These are phyloP conservation scores for Camelina neglecta DNA, from an alignment of 345 rosid species.

Conservation along the genomic window DNA sequence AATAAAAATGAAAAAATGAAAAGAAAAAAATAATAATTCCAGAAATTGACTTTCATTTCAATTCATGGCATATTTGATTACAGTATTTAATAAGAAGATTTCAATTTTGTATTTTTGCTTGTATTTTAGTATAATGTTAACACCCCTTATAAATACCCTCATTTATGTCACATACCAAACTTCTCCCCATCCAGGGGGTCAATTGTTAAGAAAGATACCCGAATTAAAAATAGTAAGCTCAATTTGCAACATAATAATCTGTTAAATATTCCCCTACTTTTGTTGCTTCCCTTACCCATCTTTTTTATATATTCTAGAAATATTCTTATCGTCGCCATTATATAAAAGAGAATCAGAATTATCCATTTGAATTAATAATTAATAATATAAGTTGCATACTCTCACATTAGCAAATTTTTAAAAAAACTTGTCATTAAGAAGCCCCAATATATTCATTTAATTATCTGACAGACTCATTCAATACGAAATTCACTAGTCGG, in stretches of 20 bases:
- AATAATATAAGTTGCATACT: background rate
- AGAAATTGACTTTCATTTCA: constrained; percentile 34
- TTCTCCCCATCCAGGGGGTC: constrained; percentile 34
- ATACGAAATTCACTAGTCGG: constrained; percentile 8
- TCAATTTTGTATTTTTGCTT: background rate
- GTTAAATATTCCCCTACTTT: background rate
- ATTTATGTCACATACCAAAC: constrained; percentile 44
- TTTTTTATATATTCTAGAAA: background rate
- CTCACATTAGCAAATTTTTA: too few relatives aligned
- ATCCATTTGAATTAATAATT: background rate
- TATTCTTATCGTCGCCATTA: background rate
- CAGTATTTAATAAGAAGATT: background rate
- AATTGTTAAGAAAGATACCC: constrained; percentile 24
- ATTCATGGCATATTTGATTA: constrained; percentile 22
- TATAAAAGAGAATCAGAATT: background rate
- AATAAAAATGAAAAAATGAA: background rate
- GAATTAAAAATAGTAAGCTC: constrained; percentile 14
- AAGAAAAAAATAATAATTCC: background rate
- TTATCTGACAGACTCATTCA: constrained; percentile 25
- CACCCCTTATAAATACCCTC: constrained; percentile 10
- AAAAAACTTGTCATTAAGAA: constrained; percentile 5
- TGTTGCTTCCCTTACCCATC: constrained; percentile 25
- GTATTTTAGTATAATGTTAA: background rate
- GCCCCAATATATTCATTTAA: background rate
- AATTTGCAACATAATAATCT: constrained; percentile 10